Evolutionary conservation across 768 basidiomycete genomes (phyloP).

Genomic region (Phylloporus sp.): DNA sequence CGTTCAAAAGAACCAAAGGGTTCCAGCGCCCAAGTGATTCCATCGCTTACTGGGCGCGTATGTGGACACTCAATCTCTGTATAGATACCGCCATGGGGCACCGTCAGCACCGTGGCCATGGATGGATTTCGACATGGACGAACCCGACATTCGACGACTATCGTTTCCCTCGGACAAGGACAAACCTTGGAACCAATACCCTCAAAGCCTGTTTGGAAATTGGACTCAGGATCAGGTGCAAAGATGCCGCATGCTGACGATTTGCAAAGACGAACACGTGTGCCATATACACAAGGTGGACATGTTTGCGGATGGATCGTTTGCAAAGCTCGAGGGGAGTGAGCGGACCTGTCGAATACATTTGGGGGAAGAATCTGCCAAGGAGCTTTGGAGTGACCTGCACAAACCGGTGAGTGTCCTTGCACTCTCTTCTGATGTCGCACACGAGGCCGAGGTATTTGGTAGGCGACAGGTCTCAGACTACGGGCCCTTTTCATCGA

Average conservation of each 20-base stretch:
- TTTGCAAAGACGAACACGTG: slow-evolving; percentile 4
- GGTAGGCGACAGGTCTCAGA: slow-evolving; percentile 23
- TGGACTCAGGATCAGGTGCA: slow-evolving; percentile 47
- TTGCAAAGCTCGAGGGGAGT: slow-evolving; percentile 10
- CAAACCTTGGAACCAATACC: slow-evolving; percentile 38
- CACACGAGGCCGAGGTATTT: background rate
- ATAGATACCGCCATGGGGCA: slow-evolving; percentile 35
- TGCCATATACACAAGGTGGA: slow-evolving; percentile 25
- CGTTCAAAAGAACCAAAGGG: slow-evolving; percentile 4
- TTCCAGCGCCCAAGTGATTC: slow-evolving; percentile 25
- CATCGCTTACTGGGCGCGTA: background rate
- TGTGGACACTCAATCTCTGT: slow-evolving; percentile 16
- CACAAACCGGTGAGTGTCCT: slow-evolving; percentile 19
- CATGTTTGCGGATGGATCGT: slow-evolving; percentile 11
- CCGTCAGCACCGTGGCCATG: slow-evolving; percentile 43
- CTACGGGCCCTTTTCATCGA: slow-evolving; percentile 38
- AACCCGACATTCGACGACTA: slow-evolving; percentile 7
- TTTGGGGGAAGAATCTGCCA: slow-evolving; percentile 6
- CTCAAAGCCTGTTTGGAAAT: slow-evolving; percentile 49
- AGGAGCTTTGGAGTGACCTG: slow-evolving; percentile 30
- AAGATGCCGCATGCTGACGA: slow-evolving; percentile 32
- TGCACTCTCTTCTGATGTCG: background rate
- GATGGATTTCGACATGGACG: slow-evolving; percentile 33
- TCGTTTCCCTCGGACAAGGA: background rate
- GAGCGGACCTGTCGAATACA: slow-evolving; percentile 10